Conservation (phyloP, 2,329 filamentous ascomycete species). For the Diplodia intermedia region DNA sequence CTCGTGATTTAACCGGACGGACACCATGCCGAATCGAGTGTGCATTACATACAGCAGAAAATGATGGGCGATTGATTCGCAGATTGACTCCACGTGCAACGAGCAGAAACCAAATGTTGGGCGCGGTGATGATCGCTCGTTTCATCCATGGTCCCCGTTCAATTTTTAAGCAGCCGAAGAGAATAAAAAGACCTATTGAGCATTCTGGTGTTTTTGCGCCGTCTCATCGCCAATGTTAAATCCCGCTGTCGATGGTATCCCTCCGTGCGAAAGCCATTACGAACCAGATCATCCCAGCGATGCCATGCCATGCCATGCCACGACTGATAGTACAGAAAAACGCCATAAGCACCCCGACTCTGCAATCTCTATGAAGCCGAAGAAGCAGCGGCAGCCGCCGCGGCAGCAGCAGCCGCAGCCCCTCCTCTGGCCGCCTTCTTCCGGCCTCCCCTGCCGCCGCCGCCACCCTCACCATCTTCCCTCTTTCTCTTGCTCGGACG, state of each 20-base stretch:
- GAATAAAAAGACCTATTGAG: neutral
- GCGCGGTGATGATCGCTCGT: neutral
- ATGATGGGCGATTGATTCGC: neutral
- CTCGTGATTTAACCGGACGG: neutral
- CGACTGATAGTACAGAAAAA: constrained; percentile 1
- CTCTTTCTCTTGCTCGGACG: constrained; percentile 53
- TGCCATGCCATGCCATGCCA: neutral
- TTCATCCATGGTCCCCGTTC: neutral
- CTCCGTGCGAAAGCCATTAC: constrained; percentile 14
- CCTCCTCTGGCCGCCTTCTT: constrained; percentile 31
- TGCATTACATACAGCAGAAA: neutral
- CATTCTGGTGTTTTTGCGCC: constrained; percentile 4
- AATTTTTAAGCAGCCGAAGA: neutral
- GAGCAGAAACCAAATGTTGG: neutral
- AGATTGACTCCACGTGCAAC: neutral
- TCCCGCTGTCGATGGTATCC: constrained; percentile 17
- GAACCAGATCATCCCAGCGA: neutral
- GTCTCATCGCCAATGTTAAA: neutral
- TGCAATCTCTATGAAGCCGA: neutral
- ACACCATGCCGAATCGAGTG: neutral
- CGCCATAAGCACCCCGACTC: neutral
- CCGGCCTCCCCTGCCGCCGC: constrained; percentile 8
- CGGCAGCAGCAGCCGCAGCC: constrained; percentile 8
- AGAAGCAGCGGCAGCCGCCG: neutral
- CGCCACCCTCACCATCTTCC: constrained; percentile 44